A percentile compares a stretch with the other conserved stretches of the same genome.
These are phyloP conservation scores for Pontederia crassipes DNA, from an alignment of 176 grass and related monocot genomes.

Conservation along the genomic window DNA sequence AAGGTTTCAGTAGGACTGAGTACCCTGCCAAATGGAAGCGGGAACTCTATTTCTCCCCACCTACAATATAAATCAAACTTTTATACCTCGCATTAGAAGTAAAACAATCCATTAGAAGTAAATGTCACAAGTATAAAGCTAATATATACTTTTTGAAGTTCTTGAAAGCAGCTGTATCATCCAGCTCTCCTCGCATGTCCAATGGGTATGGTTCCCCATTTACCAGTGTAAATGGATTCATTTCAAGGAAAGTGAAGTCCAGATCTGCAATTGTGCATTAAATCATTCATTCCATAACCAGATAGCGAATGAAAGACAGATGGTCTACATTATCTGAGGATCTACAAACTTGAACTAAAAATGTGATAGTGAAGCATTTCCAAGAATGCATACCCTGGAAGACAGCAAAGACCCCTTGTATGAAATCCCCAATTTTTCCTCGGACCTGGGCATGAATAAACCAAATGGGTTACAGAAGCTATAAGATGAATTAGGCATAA, in stretches of 20 bases:
- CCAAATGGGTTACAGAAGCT: neutral
- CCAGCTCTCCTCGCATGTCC: conserved; percentile 86
- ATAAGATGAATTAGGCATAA: neutral
- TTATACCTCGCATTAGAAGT: neutral
- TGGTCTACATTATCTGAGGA: neutral
- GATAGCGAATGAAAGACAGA: neutral
- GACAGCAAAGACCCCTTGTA: conserved; percentile 78
- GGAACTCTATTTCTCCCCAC: conserved; percentile 73
- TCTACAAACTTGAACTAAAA: neutral
- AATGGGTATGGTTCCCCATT: conserved; percentile 78
- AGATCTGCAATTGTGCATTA: conserved; percentile 36
- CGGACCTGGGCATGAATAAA: conserved; percentile 33
- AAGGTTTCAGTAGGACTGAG: conserved; percentile 66
- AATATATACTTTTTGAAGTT: conserved; percentile 80
- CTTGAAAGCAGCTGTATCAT: conserved; percentile 97
- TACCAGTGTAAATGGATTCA: conserved; percentile 91
- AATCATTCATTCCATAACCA: conserved; percentile 7
- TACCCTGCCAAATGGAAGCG: conserved; percentile 83
- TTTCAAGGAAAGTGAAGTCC: conserved; percentile 95
- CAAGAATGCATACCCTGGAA: conserved; percentile 52
- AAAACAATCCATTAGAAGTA: neutral
- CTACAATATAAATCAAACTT: conserved; percentile 26
- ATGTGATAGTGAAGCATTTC: neutral
- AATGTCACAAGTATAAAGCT: neutral
- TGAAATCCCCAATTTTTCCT: conserved; percentile 74